phyloP scores from a whole-genome alignment of 768 basidiomycete species.

The Inosperma sp. region DNA sequence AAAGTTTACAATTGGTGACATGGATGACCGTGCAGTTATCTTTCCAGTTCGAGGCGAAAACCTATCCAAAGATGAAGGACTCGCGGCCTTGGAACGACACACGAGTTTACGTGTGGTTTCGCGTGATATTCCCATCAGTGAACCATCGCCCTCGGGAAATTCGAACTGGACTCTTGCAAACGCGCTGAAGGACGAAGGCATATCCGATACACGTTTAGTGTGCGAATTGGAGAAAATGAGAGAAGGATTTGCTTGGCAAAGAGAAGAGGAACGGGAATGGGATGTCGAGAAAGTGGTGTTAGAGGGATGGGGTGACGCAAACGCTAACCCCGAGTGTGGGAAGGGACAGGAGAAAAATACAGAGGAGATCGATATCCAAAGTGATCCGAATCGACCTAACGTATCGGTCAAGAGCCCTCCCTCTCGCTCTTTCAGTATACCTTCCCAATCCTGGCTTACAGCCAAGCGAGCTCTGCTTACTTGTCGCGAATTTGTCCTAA shows the following conservation, averaged over 20 bases:
- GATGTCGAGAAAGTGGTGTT: constrained; percentile 5
- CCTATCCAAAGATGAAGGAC: neutral
- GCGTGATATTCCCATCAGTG: constrained; percentile 8
- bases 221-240: constrained; percentile 41
- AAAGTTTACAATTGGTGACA: constrained; percentile 6
- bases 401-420: neutral
- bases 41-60: constrained; percentile 1
- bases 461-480: constrained; percentile 36
- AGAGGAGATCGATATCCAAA: neutral
- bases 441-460: constrained; percentile 28
- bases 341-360: neutral
- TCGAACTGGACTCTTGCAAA: constrained; percentile 39
- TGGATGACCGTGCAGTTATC: neutral
- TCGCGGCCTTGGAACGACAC: neutral
- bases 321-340: constrained; percentile 12
- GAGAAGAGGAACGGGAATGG: neutral
- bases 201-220: constrained; percentile 47
- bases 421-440: constrained; percentile 1
- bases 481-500: constrained; percentile 41
- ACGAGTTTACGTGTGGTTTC: constrained; percentile 6
- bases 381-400: neutral
- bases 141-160: constrained; percentile 5
- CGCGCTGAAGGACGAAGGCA: constrained; percentile 46
- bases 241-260: constrained; percentile 1
- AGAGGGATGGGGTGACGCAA: constrained; percentile 6